Evolutionary conservation across 129 eudicot genomes (phyloP).

Genomic region (Pittosporum tobira): DNA sequence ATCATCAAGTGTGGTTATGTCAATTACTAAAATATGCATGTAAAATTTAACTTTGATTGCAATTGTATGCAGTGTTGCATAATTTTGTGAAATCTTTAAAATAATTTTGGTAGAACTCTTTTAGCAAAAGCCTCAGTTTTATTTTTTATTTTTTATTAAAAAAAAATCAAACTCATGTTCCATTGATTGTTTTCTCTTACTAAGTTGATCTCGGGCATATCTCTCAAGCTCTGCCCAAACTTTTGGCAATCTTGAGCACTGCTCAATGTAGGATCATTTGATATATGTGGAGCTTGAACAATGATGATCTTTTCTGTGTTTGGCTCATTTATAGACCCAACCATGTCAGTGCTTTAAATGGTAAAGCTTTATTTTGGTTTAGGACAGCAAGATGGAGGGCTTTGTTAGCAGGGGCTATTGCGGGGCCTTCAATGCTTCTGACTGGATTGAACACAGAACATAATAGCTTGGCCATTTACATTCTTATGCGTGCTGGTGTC

Average conservation of each 20-base stretch:
- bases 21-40: too few relatives aligned
- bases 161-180: too few relatives aligned
- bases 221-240: background rate
- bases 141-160: too few relatives aligned
- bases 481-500: constrained; percentile 96
- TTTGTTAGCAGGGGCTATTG: constrained; percentile 83
- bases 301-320: background rate
- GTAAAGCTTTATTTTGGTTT: constrained; percentile 17
- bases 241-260: background rate
- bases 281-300: background rate
- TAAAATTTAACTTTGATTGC: too few relatives aligned
- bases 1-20: too few relatives aligned
- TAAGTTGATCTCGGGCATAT: background rate
- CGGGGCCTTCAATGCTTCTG: constrained; percentile 96
- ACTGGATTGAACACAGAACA: constrained; percentile 82
- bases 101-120: too few relatives aligned
- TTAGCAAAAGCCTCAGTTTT: too few relatives aligned
- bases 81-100: too few relatives aligned
- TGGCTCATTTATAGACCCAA: background rate
- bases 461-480: constrained; percentile 88
- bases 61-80: too few relatives aligned
- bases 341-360: background rate
- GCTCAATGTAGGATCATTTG: background rate
- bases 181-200: too few relatives aligned
- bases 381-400: constrained; percentile 99